Base-by-base conservation (phyloP, 2,329 filamentous ascomycete species). In the Diaporthe vaccinii region DNA sequence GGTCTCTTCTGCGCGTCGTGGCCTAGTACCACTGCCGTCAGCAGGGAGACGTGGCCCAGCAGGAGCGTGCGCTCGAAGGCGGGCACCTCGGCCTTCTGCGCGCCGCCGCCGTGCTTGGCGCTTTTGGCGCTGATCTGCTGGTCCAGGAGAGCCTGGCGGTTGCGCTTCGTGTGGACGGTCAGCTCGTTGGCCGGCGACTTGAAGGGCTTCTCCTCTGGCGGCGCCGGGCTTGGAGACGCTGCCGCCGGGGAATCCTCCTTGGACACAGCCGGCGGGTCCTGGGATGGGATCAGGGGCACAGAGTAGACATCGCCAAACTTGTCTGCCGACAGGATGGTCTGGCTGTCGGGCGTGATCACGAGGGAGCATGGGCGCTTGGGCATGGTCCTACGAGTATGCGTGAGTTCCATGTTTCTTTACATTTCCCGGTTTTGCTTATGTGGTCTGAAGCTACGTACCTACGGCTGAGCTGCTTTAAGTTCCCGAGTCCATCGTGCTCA, bases 271-370 rank as follows among this genome's bases (percentile, higher is more conserved):
- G 46, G 49, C 28, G 78, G 73, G 22, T 76, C 65, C 28, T 78
- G 78, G 57, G 75, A 72, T 73, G 80, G 80, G 59, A 95, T 82
- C 4, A 98, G 87, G 20, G 97, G 96, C 10, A 99, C 85, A 15
- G 94, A 91, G 84, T 98, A 98, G 76, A 98, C 96, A 83, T 99
- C 97, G 78, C 97, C 97, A 81, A 98, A 98, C 84, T 99, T 99
- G 87, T 99, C 97, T 71, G 92, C 96, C 77, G 91, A 92, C 75
- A 98, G 85, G 77, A 99, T 94, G 12, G 92, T 94, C 58, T 89
- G 87, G 77, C 91, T 89, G 81, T 96, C 93, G 53, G 90, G 86
- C 10, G 93, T 91, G 71, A 98, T 84, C 70, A 89, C 86, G 75
- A 98, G 87, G 49, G 94, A 92, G 81, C 93, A 96, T 17, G 96